Conservation (phyloP, 345 rosid genomes). For the Heritiera littoralis region DNA sequence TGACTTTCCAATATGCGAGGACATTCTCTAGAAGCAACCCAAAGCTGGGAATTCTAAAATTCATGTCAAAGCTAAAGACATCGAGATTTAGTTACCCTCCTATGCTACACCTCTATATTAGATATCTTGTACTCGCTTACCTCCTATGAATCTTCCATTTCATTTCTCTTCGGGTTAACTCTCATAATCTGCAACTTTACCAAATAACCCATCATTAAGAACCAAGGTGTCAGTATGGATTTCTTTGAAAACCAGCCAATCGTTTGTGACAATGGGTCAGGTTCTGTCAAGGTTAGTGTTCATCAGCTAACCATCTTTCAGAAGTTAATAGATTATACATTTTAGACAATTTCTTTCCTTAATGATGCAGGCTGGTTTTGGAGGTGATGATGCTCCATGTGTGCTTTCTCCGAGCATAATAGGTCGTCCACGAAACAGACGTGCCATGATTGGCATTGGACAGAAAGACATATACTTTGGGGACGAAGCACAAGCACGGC, state of each 20-base stretch:
- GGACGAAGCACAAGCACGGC: conserved; percentile 30
- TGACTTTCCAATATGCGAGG: conserved; percentile 7
- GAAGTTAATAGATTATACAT: not conserved
- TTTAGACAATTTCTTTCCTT: no score
- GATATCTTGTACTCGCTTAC: not conserved
- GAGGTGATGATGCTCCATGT: conserved; percentile 35
- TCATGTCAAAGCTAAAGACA: conserved; percentile 13
- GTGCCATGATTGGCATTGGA: conserved; percentile 27
- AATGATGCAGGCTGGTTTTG: conserved; percentile 35
- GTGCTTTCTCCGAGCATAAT: conserved; percentile 30
- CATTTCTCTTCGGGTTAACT: not conserved
- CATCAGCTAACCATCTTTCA: not conserved
- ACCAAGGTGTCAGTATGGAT: not conserved
- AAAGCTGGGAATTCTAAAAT: conserved; percentile 17
- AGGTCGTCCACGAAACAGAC: conserved; percentile 29
- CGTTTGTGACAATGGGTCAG: conserved; percentile 28
- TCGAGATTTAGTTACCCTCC: not conserved
- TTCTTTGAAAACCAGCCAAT: conserved; percentile 19
- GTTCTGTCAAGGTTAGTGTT: conserved; percentile 21
- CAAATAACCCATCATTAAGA: not conserved
- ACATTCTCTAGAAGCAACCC: conserved; percentile 18
- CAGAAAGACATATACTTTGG: conserved; percentile 29
- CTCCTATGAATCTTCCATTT: not conserved
- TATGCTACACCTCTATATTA: not conserved
- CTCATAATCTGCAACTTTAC: not conserved